Conservation (phyloP, 495 filamentous ascomycete species). For the Neurospora tetrasperma region DNA sequence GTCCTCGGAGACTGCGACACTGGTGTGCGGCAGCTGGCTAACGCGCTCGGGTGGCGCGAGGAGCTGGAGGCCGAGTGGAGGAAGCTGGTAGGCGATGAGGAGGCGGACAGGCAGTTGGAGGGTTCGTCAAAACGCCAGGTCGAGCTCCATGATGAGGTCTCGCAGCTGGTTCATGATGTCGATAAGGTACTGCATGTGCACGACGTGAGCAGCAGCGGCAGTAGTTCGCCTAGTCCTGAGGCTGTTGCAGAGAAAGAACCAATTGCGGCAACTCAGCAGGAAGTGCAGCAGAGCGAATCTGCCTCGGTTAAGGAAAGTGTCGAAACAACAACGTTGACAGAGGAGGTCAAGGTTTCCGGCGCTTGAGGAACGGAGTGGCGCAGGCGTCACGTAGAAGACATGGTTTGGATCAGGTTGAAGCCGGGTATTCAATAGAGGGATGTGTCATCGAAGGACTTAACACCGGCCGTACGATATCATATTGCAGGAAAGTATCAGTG, state of each 20-base stretch:
- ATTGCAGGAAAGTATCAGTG: background rate
- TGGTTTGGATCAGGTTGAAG: background rate
- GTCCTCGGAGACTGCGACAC: slow-evolving; percentile 52
- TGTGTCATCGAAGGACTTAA: background rate
- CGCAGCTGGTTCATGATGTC: slow-evolving; percentile 27
- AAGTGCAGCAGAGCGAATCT: background rate
- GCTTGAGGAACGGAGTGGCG: background rate
- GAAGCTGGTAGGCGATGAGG: slow-evolving; percentile 29
- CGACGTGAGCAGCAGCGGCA: slow-evolving; percentile 9
- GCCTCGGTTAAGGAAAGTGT: background rate
- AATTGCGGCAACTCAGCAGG: background rate
- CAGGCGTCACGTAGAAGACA: background rate
- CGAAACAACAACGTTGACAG: background rate
- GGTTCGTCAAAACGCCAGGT: slow-evolving; percentile 15
- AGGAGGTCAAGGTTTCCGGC: background rate
- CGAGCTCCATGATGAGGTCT: slow-evolving; percentile 23
- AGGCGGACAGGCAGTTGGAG: slow-evolving; percentile 30
- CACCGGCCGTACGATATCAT: background rate
- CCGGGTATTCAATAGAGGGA: background rate
- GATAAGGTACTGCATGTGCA: slow-evolving; percentile 27
- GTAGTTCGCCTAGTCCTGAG: background rate
- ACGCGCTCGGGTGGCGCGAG: slow-evolving; percentile 73
- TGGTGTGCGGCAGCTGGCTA: slow-evolving; percentile 73
- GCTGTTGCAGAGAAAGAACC: slow-evolving; percentile 10
- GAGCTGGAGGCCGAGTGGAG: slow-evolving; percentile 57